Base-by-base conservation (phyloP, 2,329 filamentous ascomycete species). In the Aspergillus neoniger region DNA sequence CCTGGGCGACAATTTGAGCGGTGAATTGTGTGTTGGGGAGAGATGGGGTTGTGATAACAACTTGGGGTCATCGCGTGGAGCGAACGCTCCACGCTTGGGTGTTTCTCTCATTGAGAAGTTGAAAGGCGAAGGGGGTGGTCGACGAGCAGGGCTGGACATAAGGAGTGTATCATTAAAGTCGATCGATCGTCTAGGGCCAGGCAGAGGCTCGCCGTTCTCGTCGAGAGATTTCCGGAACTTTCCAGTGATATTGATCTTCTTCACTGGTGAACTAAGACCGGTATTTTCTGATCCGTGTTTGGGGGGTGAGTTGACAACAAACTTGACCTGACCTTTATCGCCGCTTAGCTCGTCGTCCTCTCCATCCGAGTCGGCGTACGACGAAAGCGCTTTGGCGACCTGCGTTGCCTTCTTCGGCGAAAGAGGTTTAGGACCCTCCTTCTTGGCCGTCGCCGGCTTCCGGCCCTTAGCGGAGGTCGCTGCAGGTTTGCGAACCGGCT, bases 391-490 rank as follows among this genome's bases (percentile, higher is more conserved):
- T 61, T 79, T 81, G 17, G 78, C 74, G 39, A 82, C 69, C 62
- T 82, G 80, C 7, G 75, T 80, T 30, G 76, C 73, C 64, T 82
- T 82, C 71, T 82, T 82, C 1, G 80, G 80, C 12, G 80, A 82
- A 28, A 82, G 67, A 17, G 79, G 78, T 59, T 79, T 71, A 9
- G 67, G 49, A 9, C 63, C 61, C 25, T 62, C 64, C 38, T 72
- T 73, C 60, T 72, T 73, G n/a, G 69, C 60, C 57, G 73, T 67
- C 4, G 76, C 70, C 23, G 73, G 71, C 64, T 69, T 74, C 12
- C 72, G 70, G n/a, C 70, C 74, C 32, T 69, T 69, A 5, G 63
- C 65, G 23, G 68, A 54, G 2, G 69, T 69, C 9, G 70, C 64
- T 8, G 72, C 66, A 57, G 75, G 65, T 59, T 78, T 81, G n/a